Evolutionary conservation across 768 basidiomycete genomes (phyloP).

Genomic region (Daedalea quercina): DNA sequence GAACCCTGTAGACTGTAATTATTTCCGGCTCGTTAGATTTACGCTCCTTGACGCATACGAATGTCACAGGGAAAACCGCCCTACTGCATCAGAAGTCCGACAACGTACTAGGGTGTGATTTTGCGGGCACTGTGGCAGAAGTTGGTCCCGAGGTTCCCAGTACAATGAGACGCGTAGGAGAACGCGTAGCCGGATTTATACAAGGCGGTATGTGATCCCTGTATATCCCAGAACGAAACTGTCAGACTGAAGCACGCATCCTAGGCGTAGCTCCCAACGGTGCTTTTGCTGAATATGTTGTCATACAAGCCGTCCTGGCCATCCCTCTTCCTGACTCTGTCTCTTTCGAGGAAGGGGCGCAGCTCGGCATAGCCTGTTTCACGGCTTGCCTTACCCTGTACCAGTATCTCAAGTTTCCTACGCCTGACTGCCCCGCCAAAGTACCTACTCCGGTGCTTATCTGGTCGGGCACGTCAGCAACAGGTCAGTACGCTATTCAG

Average conservation of each 20-base stretch:
- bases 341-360: constrained; percentile 14
- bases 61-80: constrained; percentile 4
- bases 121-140: constrained; percentile 5
- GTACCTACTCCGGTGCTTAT: background rate
- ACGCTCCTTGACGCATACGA: too few relatives aligned
- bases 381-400: constrained; percentile 13
- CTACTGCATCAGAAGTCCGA: background rate
- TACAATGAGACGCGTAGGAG: constrained; percentile 10
- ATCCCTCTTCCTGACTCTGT: constrained; percentile 10
- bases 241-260: background rate
- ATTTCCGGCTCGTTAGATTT: background rate
- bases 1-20: constrained; percentile 5
- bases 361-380: constrained; percentile 8
- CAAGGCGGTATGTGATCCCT: constrained; percentile 16
- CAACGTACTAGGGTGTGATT: constrained; percentile 6
- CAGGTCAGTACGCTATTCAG: constrained; percentile 33
- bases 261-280: constrained; percentile 9
- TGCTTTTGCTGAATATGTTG: constrained; percentile 24
- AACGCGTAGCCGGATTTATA: constrained; percentile 21
- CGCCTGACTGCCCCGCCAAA: background rate
- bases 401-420: constrained; percentile 16
- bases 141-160: constrained; percentile 7
- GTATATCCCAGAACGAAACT: background rate
- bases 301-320: constrained; percentile 15
- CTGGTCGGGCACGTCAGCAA: constrained; percentile 25